Evolutionary conservation across 192 early-diverging fungal genomes (phyloP).

Genomic region (Entomortierella beljakovae): DNA sequence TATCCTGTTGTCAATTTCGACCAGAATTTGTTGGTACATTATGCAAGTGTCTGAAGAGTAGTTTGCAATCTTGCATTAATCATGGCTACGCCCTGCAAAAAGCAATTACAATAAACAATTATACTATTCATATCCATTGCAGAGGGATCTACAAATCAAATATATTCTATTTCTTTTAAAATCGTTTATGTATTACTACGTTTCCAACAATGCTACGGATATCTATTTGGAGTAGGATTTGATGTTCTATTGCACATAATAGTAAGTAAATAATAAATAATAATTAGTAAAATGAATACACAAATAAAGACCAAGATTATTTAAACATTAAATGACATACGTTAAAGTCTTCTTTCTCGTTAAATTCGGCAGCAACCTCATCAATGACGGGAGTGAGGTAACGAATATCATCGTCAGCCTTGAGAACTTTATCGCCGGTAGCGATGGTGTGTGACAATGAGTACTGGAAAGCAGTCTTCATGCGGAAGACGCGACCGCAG

Average conservation of each 20-base stretch:
- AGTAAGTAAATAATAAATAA: neutral
- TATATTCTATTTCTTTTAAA: slow-evolving; percentile 1
- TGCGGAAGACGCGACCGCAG: slow-evolving; percentile 83
- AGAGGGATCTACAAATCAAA: too few species aligned
- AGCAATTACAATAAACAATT: too few species aligned
- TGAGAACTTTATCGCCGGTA: slow-evolving; percentile 77
- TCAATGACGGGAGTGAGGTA: slow-evolving; percentile 88
- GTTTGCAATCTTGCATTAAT: too few species aligned
- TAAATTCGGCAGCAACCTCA: slow-evolving; percentile 83
- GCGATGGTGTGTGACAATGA: slow-evolving; percentile 79
- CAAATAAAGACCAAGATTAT: neutral
- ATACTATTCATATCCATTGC: too few species aligned
- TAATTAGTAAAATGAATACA: neutral
- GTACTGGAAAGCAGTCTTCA: slow-evolving; percentile 81
- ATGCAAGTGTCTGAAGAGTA: too few species aligned
- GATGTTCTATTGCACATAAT: slow-evolving; percentile 18
- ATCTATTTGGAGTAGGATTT: slow-evolving; percentile 37
- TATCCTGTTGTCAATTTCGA: neutral
- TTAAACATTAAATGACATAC: slow-evolving; percentile 6
- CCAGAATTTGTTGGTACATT: neutral
- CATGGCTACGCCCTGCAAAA: too few species aligned
- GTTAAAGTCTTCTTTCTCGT: slow-evolving; percentile 81
- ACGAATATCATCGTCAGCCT: slow-evolving; percentile 81
- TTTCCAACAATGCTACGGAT: neutral
- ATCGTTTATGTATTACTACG: neutral